Evolutionary conservation across 1,284 basidiomycete species (phyloP).

Genomic region (Salmacisia buchloeana): DNA sequence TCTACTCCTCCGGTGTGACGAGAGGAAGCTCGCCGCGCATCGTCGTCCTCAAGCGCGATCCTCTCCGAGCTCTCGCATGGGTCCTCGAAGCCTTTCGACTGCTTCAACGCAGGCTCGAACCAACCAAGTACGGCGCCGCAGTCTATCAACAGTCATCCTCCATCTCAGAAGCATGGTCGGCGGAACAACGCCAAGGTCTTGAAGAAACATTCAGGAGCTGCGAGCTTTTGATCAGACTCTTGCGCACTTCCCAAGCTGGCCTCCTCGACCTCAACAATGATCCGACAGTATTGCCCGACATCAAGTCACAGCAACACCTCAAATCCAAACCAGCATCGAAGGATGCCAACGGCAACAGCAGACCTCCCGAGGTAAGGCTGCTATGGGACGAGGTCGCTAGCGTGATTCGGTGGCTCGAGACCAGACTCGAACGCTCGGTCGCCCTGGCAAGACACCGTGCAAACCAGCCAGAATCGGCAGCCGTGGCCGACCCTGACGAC

Average conservation of each 20-base stretch:
- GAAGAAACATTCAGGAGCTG: constrained; percentile 14
- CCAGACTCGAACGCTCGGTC: background rate
- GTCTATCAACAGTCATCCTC: constrained; percentile 5
- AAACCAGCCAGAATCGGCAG: background rate
- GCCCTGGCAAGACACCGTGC: background rate
- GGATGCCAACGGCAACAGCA: background rate
- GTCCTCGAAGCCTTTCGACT: constrained; percentile 19
- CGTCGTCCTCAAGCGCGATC: constrained; percentile 27
- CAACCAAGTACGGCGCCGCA: constrained; percentile 13
- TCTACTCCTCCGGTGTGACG: constrained; percentile 26
- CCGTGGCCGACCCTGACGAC: background rate
- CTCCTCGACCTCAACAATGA: constrained; percentile 5
- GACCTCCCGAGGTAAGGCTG: background rate
- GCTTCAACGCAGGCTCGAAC: constrained; percentile 15
- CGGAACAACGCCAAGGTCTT: constrained; percentile 8
- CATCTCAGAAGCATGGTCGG: constrained; percentile 8
- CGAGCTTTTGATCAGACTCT: constrained; percentile 1
- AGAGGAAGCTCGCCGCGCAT: constrained; percentile 22
- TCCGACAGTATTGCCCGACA: background rate
- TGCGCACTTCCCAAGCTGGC: constrained; percentile 12
- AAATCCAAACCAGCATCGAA: background rate
- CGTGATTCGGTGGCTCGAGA: background rate
- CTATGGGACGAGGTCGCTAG: background rate
- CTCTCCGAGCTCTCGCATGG: constrained; percentile 25
- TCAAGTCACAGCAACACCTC: background rate